Conservation (phyloP, 345 rosid genomes). For the Pseudoturritis turrita region DNA sequence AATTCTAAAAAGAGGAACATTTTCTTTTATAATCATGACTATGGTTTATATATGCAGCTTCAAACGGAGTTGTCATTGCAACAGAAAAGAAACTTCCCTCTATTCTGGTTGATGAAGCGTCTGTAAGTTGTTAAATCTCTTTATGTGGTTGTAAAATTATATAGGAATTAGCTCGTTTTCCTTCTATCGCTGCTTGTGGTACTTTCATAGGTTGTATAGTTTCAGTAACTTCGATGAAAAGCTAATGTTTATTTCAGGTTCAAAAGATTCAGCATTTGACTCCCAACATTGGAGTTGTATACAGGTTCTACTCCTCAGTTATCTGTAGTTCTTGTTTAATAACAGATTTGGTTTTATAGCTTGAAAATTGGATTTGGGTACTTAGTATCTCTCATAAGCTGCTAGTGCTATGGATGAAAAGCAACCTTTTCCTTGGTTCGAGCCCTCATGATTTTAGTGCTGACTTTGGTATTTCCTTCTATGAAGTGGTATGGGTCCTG, state of each 20-base stretch:
- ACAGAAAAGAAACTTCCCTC: conserved; percentile 95
- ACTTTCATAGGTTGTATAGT: background rate
- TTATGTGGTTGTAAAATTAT: background rate
- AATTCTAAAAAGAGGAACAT: background rate
- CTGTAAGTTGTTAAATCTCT: conserved; percentile 45
- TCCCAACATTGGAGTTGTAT: conserved; percentile 92
- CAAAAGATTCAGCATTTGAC: conserved; percentile 87
- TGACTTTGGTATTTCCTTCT: conserved; percentile 6
- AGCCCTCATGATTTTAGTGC: background rate
- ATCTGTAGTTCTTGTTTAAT: background rate
- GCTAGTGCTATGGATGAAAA: background rate
- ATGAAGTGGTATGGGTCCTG: conserved; percentile 97
- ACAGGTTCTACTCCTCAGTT: conserved; percentile 53
- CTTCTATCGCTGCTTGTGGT: background rate
- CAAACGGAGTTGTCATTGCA: conserved; percentile 92
- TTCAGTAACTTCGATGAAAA: background rate
- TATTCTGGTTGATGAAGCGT: conserved; percentile 85
- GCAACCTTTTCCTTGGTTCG: background rate
- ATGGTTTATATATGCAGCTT: conserved; percentile 46
- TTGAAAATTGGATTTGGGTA: background rate
- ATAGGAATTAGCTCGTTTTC: background rate
- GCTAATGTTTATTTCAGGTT: conserved; percentile 47
- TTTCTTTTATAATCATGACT: background rate
- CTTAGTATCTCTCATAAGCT: background rate
- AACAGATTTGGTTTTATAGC: background rate